A percentile compares a stretch with the other conserved stretches of the same genome.
Evolutionary conservation across 2,329 filamentous ascomycete species (phyloP).

Genomic region (Aspergillus sp.): DNA sequence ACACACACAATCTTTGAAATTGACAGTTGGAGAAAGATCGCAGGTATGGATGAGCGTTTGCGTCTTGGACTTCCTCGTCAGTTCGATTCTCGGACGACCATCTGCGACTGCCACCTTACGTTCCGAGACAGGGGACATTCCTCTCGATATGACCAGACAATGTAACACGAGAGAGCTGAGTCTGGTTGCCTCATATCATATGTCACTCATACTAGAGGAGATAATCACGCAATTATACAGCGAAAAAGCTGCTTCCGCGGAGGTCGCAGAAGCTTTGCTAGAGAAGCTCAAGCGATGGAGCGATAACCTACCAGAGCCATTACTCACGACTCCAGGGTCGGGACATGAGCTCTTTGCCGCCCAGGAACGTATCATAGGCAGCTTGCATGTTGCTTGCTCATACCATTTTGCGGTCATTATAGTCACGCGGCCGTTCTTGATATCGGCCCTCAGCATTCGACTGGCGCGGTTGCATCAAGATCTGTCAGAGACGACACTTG

Average conservation of each 20-base stretch:
- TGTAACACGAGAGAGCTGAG: slow-evolving; percentile 22
- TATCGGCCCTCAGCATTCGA: slow-evolving; percentile 44
- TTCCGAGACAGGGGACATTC: slow-evolving; percentile 12
- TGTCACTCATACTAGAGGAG: slow-evolving; percentile 42
- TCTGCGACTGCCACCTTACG: slow-evolving; percentile 24
- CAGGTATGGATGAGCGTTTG: slow-evolving; percentile 46
- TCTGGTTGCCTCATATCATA: slow-evolving; percentile 38
- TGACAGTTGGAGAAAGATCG: slow-evolving; percentile 24
- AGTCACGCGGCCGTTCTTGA: slow-evolving; percentile 53
- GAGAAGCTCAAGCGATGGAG: slow-evolving; percentile 45
- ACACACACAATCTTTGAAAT: background rate
- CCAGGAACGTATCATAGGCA: slow-evolving; percentile 41
- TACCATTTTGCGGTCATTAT: slow-evolving; percentile 58
- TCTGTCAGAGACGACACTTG: slow-evolving; percentile 13
- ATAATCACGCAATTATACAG: slow-evolving; percentile 42
- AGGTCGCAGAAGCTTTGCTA: slow-evolving; percentile 37
- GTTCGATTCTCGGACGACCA: slow-evolving; percentile 46
- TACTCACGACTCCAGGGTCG: slow-evolving; percentile 15
- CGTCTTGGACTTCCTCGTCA: slow-evolving; percentile 44
- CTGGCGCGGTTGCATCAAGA: slow-evolving; percentile 19
- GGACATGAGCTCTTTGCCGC: slow-evolving; percentile 13
- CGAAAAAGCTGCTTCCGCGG: slow-evolving; percentile 27
- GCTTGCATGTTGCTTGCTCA: slow-evolving; percentile 52
- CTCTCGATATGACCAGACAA: slow-evolving; percentile 14
- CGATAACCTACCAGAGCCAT: slow-evolving; percentile 36